A percentile compares a stretch with the other conserved stretches of the same genome.
Conservation (phyloP, 2,329 filamentous ascomycete genomes). For the Atkinsonella hypoxylon region DNA sequence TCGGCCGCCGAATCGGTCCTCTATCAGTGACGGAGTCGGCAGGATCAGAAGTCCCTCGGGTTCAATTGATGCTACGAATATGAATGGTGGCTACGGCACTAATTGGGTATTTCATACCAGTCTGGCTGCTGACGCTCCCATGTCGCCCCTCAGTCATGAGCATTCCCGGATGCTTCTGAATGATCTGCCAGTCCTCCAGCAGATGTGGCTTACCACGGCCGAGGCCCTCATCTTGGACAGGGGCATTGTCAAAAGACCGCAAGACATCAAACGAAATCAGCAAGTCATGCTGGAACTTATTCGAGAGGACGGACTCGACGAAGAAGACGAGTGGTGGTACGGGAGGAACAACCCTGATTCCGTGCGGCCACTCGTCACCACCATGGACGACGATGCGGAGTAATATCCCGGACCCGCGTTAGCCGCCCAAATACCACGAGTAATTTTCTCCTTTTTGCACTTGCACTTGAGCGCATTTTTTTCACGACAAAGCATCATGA, state of each 20-base stretch:
- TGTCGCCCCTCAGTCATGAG: constrained; percentile 41
- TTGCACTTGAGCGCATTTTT: neutral
- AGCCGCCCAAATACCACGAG: too few species aligned
- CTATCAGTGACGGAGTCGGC: constrained; percentile 14
- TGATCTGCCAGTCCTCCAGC: constrained; percentile 45
- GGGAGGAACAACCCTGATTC: constrained; percentile 41
- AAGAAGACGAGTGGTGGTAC: constrained; percentile 53
- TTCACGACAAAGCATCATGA: neutral
- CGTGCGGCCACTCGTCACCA: constrained; percentile 37
- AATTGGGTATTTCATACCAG: constrained; percentile 46
- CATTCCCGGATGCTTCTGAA: constrained; percentile 37
- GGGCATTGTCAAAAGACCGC: constrained; percentile 42
- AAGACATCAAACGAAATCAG: constrained; percentile 52
- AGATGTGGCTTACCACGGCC: constrained; percentile 51
- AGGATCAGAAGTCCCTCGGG: constrained; percentile 16
- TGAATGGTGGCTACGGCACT: constrained; percentile 16
- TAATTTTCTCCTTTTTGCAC: neutral
- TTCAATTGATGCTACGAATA: constrained; percentile 19
- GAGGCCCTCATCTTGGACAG: constrained; percentile 50
- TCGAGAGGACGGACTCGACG: constrained; percentile 44
- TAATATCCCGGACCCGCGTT: constrained; percentile 9
- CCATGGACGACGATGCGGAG: constrained; percentile 39
- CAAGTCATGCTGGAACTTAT: constrained; percentile 54
- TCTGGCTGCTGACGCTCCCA: constrained; percentile 48
- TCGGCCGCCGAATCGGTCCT: constrained; percentile 11